Base-by-base conservation (phyloP, 2,329 filamentous ascomycete species). In the Xylariomycetidae sp. region DNA sequence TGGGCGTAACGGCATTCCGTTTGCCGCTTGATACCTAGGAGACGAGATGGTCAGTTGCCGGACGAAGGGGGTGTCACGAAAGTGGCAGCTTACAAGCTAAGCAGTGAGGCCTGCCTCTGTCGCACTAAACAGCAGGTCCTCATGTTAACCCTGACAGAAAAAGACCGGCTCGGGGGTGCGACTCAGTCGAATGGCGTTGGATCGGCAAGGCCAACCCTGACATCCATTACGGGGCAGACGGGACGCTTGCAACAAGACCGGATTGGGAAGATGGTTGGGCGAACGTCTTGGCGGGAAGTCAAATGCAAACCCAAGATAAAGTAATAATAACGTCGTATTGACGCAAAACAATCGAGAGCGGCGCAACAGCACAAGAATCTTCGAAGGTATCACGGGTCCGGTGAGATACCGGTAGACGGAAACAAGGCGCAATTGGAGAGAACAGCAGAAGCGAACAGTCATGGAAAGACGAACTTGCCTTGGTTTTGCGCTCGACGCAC, bases 401-500 rank as follows among this genome's bases (percentile, higher is more conserved):
- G n/a, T n/a, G n/a, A 27, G 10, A 27, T 27, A 27, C 7, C 25
- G 25, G 10, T 10, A 27, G 25, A 26, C 15, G 25, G 10, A 26
- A 26, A 12, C 25, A 36, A 29, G 32, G 20, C 10, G 32, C 32
- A 19, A 24, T 9, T 23, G n/a, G 14, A 18, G 34, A 23, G 19
- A 15, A 7, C n/a, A 27, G 17, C 23, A n/a, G 22, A 3, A 9
- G 14, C 5, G 17, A 29, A 8, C 16, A 29, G 2, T 13, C 17
- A 10, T 12, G 17, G 26, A 38, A 32, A 47, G 32, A 26, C 32
- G 22, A 35, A 60, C 71, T 45, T 55, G 82, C 82, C 70, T 86
- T 89, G 16, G 84, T 89, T 63, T 89, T 89, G 46, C 84, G 70
- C 60, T 87, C 82, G 15, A 89, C 85, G 52, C 85, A 90, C 55